Evolutionary conservation across 768 basidiomycete genomes (phyloP), one percentile per base, ranked within the genome.

Genomic region (Pleurotus sapidus): DNA sequence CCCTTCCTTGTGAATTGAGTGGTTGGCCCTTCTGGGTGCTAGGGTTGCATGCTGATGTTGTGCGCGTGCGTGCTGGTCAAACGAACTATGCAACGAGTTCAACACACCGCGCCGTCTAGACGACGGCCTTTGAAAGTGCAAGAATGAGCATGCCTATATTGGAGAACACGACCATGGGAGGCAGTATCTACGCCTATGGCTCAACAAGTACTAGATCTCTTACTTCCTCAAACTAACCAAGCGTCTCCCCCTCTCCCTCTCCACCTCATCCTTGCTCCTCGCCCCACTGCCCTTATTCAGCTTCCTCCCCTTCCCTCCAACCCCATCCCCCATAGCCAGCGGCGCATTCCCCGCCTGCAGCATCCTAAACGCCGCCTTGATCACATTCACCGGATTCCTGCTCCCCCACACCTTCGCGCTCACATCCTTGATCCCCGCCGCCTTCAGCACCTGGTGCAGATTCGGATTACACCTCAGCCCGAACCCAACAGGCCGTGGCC

Each of bases 381-480:
- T 84, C 42, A 96, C 92, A 70, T 89, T 84, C 61, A 91, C 76
- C 38, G 81, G 84, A 72, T 96, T 98, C 61, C 91, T 78, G 66
- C 91, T 95, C 14, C 96, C 95, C 85, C 92, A 91, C 17, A 98
- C 91, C 73, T 97, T 98, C 27, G 92, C 96, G 63, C 91, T 94
- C 43, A 91, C 81, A 72, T 99, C 96, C 70, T 93, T 90, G 74
- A 99, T 91, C 9, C 96, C 97, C 0, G 95, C 95, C 0, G 95
- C 94, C 62, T 92, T 91, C 65, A 95, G 80, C 42, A 99, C 82
- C 65, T 88, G 84, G 70, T 99, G 95, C 54, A 99, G 74, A 65
- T 87, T 83, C 1, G 93, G 95, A 65, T 95, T 93, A 67, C 91
- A 93, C 57, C 87, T 80, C 57, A 99, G 75, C 5, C 97, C 97